phyloP scores from a whole-genome alignment of 2,329 filamentous ascomycete genomes.

The Fusarium praegraminearum region DNA sequence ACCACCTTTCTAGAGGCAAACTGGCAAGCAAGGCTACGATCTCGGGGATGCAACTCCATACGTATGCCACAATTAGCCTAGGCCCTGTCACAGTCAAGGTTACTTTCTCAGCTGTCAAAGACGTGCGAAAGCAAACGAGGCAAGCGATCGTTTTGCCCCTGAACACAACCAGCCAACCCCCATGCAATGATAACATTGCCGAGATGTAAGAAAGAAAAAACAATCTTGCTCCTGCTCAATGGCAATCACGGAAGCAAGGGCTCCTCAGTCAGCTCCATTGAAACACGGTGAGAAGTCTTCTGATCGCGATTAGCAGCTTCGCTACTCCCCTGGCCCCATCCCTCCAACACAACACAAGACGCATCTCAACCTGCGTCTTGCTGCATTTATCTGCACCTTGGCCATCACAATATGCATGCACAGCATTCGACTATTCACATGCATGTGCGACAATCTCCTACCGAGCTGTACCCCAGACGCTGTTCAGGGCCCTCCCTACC shows the following conservation, averaged over 20 bases:
- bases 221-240: conserved; percentile 12
- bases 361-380: not conserved
- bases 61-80: conserved; percentile 28
- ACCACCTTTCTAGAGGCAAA: conserved; percentile 26
- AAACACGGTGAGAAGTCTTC: not conserved
- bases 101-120: not conserved
- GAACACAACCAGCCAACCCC: conserved; percentile 19
- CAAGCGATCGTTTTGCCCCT: conserved; percentile 9
- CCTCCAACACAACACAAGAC: not conserved
- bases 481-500: conserved; percentile 24
- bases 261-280: conserved; percentile 6
- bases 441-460: conserved; percentile 7
- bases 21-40: conserved; percentile 21
- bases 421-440: conserved; percentile 3
- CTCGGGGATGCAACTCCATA: conserved; percentile 26
- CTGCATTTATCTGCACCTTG: not conserved
- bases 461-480: conserved; percentile 45
- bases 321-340: not conserved
- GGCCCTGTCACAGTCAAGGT: not conserved
- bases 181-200: conserved; percentile 21
- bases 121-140: not conserved
- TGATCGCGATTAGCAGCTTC: not conserved
- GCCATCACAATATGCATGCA: conserved; percentile 24
- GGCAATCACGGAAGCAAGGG: conserved; percentile 6
- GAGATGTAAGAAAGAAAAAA: conserved; percentile 11